Conservation (phyloP, 495 filamentous ascomycete species). For the Astrothelium subdiscretum region DNA sequence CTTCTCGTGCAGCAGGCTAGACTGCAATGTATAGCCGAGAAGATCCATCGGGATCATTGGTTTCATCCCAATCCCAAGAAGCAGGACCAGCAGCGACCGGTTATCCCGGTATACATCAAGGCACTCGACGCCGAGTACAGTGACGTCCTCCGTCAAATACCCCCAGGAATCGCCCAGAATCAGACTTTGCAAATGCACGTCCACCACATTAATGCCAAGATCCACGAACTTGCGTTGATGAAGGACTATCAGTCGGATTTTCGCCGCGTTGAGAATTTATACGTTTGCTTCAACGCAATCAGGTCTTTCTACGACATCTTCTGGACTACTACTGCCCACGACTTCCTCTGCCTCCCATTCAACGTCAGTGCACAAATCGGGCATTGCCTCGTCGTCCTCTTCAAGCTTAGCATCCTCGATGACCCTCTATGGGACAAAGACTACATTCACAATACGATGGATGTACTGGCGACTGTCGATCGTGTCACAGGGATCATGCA, state of each 20-base stretch:
- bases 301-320: constrained; percentile 12
- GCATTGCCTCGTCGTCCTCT: constrained; percentile 14
- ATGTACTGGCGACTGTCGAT: constrained; percentile 1
- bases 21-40: constrained; percentile 29
- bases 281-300: constrained; percentile 8
- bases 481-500: neutral
- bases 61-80: neutral
- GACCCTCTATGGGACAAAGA: constrained; percentile 8
- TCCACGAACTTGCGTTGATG: neutral
- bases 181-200: neutral
- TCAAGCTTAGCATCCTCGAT: constrained; percentile 12
- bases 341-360: constrained; percentile 12
- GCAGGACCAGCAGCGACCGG: neutral
- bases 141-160: neutral
- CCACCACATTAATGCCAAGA: neutral
- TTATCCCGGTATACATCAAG: neutral
- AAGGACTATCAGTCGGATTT: neutral
- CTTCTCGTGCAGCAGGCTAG: constrained; percentile 37
- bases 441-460: neutral
- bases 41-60: neutral
- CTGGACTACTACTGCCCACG: constrained; percentile 7
- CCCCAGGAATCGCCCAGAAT: neutral
- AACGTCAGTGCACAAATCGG: constrained; percentile 10
- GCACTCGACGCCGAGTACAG: neutral
- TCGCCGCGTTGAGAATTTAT: neutral